Evolutionary conservation across 257 asterid species (phyloP).

Genomic region (Gardenia jasminoides): DNA sequence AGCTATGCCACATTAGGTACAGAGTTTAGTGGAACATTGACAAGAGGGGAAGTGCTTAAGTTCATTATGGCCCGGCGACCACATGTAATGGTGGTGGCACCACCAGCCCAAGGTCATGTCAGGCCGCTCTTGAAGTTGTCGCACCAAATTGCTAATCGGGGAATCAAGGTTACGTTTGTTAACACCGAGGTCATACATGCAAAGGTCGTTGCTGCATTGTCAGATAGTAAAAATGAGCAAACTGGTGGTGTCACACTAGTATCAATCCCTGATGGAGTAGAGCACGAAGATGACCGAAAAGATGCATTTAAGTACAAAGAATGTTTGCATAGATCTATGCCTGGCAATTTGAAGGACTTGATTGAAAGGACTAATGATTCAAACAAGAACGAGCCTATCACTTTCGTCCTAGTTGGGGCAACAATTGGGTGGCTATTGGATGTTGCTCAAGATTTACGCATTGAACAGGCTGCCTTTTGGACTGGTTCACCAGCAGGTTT

Average conservation of each 20-base stretch:
- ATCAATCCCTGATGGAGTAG: conserved; percentile 35
- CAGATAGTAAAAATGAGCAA: conserved; percentile 12
- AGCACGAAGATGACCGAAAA: conserved; percentile 17
- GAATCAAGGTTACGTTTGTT: conserved; percentile 52
- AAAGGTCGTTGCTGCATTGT: conserved; percentile 16
- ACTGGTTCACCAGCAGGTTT: conserved; percentile 30
- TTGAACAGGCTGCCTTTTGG: conserved; percentile 23
- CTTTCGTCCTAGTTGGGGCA: conserved; percentile 29
- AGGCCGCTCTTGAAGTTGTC: conserved; percentile 45
- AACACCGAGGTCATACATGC: conserved; percentile 41
- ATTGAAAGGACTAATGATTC: conserved; percentile 24
- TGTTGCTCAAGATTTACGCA: conserved; percentile 22
- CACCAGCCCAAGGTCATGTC: conserved; percentile 59
- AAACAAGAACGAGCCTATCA: conserved; percentile 22
- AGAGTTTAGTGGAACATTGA: not conserved
- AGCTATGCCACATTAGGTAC: not conserved
- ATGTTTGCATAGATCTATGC: conserved; percentile 16
- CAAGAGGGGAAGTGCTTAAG: not conserved
- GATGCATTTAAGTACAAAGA: not conserved
- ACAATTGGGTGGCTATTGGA: conserved; percentile 33
- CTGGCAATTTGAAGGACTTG: conserved; percentile 14
- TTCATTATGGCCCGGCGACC: conserved; percentile 14
- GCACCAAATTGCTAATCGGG: conserved; percentile 35
- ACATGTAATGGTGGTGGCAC: conserved; percentile 37
- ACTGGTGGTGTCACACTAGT: conserved; percentile 3